phyloP scores from a whole-genome alignment of 2,329 filamentous ascomycete species.

The Colletotrichum noveboracense region DNA sequence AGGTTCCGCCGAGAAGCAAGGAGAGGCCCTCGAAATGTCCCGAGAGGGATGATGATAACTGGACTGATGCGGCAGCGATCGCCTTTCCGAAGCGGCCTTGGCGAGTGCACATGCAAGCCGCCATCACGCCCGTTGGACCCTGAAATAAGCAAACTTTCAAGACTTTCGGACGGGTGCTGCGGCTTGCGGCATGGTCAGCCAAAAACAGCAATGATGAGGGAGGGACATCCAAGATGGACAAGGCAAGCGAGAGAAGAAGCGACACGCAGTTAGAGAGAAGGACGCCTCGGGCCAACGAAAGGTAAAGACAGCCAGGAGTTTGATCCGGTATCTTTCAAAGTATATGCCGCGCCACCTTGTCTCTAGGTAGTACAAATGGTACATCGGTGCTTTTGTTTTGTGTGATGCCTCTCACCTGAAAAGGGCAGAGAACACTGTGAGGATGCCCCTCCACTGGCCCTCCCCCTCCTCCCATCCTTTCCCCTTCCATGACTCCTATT shows the following conservation, averaged over 20 bases:
- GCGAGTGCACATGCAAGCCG: slow-evolving; percentile 18
- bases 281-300: background rate
- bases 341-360: background rate
- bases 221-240: background rate
- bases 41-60: slow-evolving; percentile 3
- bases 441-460: background rate
- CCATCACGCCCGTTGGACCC: slow-evolving; percentile 18
- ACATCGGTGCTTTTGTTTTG: background rate
- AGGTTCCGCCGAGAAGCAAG: background rate
- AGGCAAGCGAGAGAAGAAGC: background rate
- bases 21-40: slow-evolving; percentile 2
- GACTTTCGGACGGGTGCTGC: background rate
- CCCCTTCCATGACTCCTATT: background rate
- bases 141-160: slow-evolving; percentile 8
- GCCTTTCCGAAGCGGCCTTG: slow-evolving; percentile 3
- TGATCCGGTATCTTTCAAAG: background rate
- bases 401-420: background rate
- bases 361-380: background rate
- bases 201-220: background rate
- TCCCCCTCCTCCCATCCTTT: background rate
- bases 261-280: background rate
- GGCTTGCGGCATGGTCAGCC: background rate
- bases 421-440: background rate
- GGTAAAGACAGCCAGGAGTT: background rate
- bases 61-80: slow-evolving; percentile 16